Evolutionary conservation across 78 protist genomes (phyloP), one percentile per base, ranked within the genome.

Genomic region (Dictyostelium capitatum): DNA sequence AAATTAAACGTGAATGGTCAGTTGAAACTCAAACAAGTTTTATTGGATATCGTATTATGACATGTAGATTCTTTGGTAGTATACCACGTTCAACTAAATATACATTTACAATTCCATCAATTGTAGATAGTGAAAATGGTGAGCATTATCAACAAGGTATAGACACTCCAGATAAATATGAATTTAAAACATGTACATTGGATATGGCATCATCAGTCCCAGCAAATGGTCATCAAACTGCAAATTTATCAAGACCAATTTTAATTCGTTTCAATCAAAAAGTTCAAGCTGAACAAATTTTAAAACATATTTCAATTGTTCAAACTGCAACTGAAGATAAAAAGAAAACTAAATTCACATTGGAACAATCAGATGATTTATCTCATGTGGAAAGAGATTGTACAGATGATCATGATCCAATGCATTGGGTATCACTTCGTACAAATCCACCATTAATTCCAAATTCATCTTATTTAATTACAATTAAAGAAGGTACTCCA

Each of bases 291-390:
- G 79, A 46, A 28, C 50, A 73, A 17, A 37, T 87, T 46, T n/a
- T 77, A n/a, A 87, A 77, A n/a, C 46, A 59, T 23, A 25, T 50
- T 3, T 4, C 41, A 23, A 79, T 59, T 20, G 8, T 0, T 6
- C 59, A 20, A 28, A 50, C 65, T 19, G 5, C 4, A n/a, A 65
- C n/a, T n/a, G 2, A 11, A 11, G 77, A 50, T 10, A 64, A 28
- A 28, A 87, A 87, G 84, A 87, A 87, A 73, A 84, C 64, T 56
- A 87, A 87, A 70, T 43, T 54, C 14, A 23, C 14, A 1, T 41
- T 87, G 20, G 93, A 87, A 25, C 20, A 41, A 19, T 56, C 74
- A 30, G 46, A 14, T 1, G 92, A 85, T 59, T 85, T 62, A 9
- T 25, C 82, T 17, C 51, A 72, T 25, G 17, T 85, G 32, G 70